A percentile compares a stretch with the other conserved stretches of the same genome.
Conservation (phyloP, 176 grass and related monocot species). For the Musa schizocarpa region DNA sequence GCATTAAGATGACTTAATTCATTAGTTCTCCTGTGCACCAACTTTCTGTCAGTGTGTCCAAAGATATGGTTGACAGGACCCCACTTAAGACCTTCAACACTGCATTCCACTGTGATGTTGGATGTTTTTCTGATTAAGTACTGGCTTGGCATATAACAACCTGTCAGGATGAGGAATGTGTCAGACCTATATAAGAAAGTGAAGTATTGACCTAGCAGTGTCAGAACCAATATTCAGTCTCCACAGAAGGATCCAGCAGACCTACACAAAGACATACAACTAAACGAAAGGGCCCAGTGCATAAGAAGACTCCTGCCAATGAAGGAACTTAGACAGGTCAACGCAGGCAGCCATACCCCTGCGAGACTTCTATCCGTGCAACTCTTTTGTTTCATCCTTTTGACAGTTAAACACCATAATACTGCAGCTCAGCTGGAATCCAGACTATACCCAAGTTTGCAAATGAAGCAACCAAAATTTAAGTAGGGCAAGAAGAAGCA, state of each 20-base stretch:
- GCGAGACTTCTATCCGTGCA: too few species aligned
- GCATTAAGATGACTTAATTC: slow-evolving; percentile 24
- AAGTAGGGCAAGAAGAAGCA: not conserved
- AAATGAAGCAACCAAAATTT: not conserved
- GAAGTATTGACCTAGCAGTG: not conserved
- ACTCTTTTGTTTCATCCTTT: not conserved
- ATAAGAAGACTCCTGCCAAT: too few species aligned
- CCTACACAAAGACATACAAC: too few species aligned
- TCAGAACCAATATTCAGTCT: not conserved
- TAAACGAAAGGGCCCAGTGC: too few species aligned
- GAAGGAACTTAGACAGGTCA: too few species aligned
- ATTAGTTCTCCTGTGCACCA: not conserved
- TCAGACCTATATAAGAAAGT: not conserved
- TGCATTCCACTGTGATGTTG: not conserved
- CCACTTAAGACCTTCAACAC: not conserved
- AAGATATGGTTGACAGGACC: not conserved
- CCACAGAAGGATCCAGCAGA: not conserved
- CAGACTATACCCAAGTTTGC: not conserved
- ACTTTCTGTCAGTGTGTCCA: not conserved
- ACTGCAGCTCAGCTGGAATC: not conserved
- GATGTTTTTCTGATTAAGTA: not conserved
- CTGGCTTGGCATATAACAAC: not conserved
- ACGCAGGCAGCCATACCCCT: too few species aligned
- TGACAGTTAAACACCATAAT: not conserved
- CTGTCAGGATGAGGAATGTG: not conserved